phyloP scores from a whole-genome alignment of 305 asterid species.

The Fraxinus greggii region DNA sequence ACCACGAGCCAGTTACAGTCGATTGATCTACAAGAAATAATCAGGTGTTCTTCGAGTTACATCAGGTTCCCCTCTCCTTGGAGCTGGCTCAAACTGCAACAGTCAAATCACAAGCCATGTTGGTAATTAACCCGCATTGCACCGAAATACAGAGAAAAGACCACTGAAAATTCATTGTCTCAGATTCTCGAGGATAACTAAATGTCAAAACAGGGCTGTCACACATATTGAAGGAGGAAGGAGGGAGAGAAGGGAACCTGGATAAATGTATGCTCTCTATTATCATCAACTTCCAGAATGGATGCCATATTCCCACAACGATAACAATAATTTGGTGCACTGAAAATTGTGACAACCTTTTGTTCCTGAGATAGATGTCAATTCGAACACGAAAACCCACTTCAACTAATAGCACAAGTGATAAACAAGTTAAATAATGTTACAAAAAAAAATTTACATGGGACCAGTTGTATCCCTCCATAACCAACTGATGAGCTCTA shows the following conservation, averaged over 20 bases:
- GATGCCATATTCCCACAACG: slow-evolving; percentile 99
- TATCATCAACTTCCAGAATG: slow-evolving; percentile 93
- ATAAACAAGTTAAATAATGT: not conserved
- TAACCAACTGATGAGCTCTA: slow-evolving; percentile 94
- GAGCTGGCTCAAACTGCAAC: slow-evolving; percentile 87
- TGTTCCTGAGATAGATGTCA: slow-evolving; percentile 62
- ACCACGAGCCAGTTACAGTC: slow-evolving; percentile 27
- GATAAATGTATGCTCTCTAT: slow-evolving; percentile 82
- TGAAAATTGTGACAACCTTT: slow-evolving; percentile 93
- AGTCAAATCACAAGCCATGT: not conserved
- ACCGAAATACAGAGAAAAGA: not conserved
- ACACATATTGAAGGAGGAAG: not conserved
- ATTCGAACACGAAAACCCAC: slow-evolving; percentile 12
- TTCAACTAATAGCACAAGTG: slow-evolving; percentile 13
- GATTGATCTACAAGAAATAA: slow-evolving; percentile 64
- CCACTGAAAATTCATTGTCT: not conserved
- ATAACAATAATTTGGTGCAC: slow-evolving; percentile 95
- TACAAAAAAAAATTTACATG: slow-evolving; percentile 51
- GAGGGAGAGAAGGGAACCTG: slow-evolving; percentile 52
- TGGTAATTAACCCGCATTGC: not conserved
- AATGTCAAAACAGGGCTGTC: not conserved
- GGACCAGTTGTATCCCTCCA: slow-evolving; percentile 99
- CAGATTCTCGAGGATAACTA: not conserved
- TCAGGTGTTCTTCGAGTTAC: slow-evolving; percentile 90
- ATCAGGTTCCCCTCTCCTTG: slow-evolving; percentile 92